phyloP scores from a whole-genome alignment of 306 rosid species.

The Gastrolobium villosum region DNA sequence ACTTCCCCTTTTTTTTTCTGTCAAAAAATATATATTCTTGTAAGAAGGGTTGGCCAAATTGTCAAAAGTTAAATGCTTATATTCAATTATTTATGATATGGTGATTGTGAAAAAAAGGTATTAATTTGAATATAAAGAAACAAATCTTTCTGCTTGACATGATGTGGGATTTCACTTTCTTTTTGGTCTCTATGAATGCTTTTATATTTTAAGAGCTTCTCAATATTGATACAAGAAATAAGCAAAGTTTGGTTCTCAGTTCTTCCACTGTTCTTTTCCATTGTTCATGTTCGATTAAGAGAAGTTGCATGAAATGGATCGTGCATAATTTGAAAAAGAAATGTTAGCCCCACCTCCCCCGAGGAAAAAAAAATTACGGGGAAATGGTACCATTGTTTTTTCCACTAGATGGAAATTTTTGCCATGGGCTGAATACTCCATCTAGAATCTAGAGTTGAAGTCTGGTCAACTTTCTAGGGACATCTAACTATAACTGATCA shows the following conservation, averaged over 20 bases:
- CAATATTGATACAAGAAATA: not conserved
- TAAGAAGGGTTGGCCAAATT: constrained; percentile 10
- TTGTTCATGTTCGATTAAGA: not conserved
- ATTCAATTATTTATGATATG: constrained; percentile 18
- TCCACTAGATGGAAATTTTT: not conserved
- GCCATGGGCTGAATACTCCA: constrained; percentile 13
- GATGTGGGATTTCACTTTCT: constrained; percentile 17
- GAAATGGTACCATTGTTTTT: not conserved
- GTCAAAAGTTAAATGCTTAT: not conserved
- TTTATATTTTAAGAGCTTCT: constrained; percentile 25
- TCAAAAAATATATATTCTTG: not conserved
- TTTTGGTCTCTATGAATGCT: not conserved
- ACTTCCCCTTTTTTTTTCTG: not conserved
- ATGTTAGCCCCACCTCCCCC: not conserved
- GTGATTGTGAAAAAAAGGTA: not conserved
- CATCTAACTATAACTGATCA: not conserved
- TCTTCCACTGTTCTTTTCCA: constrained; percentile 2
- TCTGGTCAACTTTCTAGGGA: constrained; percentile 18
- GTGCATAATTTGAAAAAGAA: not conserved
- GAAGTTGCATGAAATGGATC: not conserved
- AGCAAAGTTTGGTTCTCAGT: not conserved
- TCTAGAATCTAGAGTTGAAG: constrained; percentile 25
- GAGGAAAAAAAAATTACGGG: not conserved
- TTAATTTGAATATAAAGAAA: not conserved
- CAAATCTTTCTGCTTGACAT: constrained; percentile 10